These are phyloP conservation scores for Podospora pseudoanserina DNA, from an alignment of 495 filamentous ascomycete species.

Conservation along the genomic window DNA sequence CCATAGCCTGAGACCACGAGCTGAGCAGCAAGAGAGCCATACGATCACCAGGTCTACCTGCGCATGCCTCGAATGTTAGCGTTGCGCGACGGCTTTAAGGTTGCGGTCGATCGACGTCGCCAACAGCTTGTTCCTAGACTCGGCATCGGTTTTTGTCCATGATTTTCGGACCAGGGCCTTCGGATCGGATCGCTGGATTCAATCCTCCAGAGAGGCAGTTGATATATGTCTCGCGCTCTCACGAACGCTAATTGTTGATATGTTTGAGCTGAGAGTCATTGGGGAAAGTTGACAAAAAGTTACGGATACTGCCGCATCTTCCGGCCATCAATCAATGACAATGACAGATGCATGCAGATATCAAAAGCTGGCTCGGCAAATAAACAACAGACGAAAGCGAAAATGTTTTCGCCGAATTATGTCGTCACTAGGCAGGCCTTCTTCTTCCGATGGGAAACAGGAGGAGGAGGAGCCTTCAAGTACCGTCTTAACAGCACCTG, in stretches of 20 bases:
- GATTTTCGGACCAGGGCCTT: neutral
- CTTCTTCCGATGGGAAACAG: neutral
- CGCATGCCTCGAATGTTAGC: neutral
- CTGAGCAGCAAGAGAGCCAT: neutral
- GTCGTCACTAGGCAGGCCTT: neutral
- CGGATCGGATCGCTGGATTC: neutral
- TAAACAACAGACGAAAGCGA: neutral
- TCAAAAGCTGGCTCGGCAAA: neutral
- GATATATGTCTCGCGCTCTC: neutral
- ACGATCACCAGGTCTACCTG: neutral
- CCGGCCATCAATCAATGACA: neutral
- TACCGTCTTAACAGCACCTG: slow-evolving; percentile 7
- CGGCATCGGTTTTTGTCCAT: slow-evolving; percentile 1
- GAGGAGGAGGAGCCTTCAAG: neutral
- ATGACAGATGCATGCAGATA: neutral
- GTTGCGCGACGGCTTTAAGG: neutral
- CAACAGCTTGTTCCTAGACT: slow-evolving; percentile 4
- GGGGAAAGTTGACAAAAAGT: no score
- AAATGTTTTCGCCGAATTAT: neutral
- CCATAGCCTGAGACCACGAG: no score
- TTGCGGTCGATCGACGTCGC: slow-evolving; percentile 2
- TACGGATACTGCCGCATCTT: neutral
- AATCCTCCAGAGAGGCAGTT: neutral
- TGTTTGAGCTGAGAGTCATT: no score
- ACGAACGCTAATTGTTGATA: slow-evolving; percentile 7